Evolutionary conservation across 169 alveolate genomes (phyloP), one percentile per base, ranked within the genome.

Genomic region (Gregarina niphandrodes): DNA sequence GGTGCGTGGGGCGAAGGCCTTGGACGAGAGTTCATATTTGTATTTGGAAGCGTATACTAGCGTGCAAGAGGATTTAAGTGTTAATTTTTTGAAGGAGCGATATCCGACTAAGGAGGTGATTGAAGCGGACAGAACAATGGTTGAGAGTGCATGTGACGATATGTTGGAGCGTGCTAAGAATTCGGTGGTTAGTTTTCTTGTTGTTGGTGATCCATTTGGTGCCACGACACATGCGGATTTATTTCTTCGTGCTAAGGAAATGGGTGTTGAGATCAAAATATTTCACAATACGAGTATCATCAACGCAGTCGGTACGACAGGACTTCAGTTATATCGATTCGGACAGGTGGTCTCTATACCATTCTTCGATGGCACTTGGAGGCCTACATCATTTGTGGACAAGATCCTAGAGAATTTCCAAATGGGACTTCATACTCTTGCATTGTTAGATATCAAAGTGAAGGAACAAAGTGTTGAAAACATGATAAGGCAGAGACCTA

Each of bases 331-430:
- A 18, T 92, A 88, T 57, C 79, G 95, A 49, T 92, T 87, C 65
- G 98, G 98, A 17, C 96, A 88, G 58, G 81, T 87, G 1, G 94
- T 92, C 3, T 81, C 96, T 16, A 77, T 92, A 37, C 96, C 97
- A 23, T 84, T 84, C 67, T 92, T 87, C 61, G 91, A 92, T 11
- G 91, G 73, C 51, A 76, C 70, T 38, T 92, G 97, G 95, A 70
- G 69, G 37, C 98, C 98, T 11, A 78, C 72, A 29, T 75, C 93
- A 53, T 92, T 84, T 61, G 80, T 75, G 59, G 93, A 83, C 23
- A 86, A 88, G 64, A 77, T 88, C 6, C 62, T 72, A 38, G 47
- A 51, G 21, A 91, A 91, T 55, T 48, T 49, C 51, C 75, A 73
- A 37, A n/a, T n/a, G n/a, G 65, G 73, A 42, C 75, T 79, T 46